phyloP scores from a whole-genome alignment of 2,329 filamentous ascomycete species.

The Neonectria sp. region DNA sequence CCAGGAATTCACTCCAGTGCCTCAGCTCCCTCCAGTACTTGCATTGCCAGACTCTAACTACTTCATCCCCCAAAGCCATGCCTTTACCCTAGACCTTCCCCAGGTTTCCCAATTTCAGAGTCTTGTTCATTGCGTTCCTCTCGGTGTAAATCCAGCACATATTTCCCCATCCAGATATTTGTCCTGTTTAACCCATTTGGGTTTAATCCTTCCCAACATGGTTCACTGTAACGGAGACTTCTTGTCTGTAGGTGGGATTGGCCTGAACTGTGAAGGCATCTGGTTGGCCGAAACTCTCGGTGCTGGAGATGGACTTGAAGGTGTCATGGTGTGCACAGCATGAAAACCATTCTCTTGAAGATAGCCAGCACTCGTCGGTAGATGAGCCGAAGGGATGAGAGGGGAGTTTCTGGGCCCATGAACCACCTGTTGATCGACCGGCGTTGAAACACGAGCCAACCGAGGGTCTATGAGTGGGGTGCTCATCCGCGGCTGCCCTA shows the following conservation, averaged over 20 bases:
- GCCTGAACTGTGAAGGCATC: neutral
- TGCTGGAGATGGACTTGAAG: slow-evolving; percentile 41
- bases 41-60: neutral
- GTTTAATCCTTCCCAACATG: neutral
- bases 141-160: neutral
- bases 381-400: neutral
- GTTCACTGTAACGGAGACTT: neutral
- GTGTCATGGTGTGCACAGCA: slow-evolving; percentile 25
- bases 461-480: neutral
- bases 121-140: neutral
- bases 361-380: neutral
- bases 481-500: neutral
- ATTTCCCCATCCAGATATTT: neutral
- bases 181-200: neutral
- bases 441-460: slow-evolving; percentile 7
- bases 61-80: neutral
- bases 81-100: neutral
- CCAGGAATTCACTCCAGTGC: neutral
- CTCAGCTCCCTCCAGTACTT: neutral
- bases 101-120: neutral
- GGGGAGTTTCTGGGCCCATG: slow-evolving; percentile 13
- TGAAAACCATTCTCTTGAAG: slow-evolving; percentile 1
- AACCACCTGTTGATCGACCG: neutral
- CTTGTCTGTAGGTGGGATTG: neutral
- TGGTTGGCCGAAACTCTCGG: slow-evolving; percentile 27